Conservation (phyloP, 2,329 filamentous ascomycete genomes). For the Phaeosphaeriaceae sp. region DNA sequence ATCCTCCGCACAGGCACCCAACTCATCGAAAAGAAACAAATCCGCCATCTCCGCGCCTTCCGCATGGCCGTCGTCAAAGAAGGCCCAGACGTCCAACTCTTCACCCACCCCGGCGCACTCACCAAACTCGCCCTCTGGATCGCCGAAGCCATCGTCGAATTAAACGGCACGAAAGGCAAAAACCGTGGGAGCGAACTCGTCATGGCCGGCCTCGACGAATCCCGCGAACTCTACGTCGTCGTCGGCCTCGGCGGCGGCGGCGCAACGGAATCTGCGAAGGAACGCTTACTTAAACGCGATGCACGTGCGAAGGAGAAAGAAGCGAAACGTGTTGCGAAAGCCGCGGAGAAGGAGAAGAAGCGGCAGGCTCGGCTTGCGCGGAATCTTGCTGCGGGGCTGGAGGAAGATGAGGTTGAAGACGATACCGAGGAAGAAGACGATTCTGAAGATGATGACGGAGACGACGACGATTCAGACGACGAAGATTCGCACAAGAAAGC, state of each 20-base stretch:
- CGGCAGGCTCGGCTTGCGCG: conserved; percentile 52
- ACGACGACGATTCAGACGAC: conserved; percentile 56
- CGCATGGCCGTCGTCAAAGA: conserved; percentile 96
- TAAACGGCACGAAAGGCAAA: conserved; percentile 75
- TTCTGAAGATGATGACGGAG: conserved; percentile 60
- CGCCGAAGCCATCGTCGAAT: conserved; percentile 86
- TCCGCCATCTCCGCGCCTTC: conserved; percentile 89
- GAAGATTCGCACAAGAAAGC: conserved; percentile 67
- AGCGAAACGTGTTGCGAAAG: conserved; percentile 56
- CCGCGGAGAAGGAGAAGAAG: conserved; percentile 67
- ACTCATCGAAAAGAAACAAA: conserved; percentile 90
- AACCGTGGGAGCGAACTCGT: conserved; percentile 82
- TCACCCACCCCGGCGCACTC: conserved; percentile 89
- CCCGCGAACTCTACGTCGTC: conserved; percentile 84
- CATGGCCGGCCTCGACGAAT: conserved; percentile 87
- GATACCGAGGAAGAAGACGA: conserved; percentile 58
- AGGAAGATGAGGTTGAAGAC: conserved; percentile 61
- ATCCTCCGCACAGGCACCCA: conserved; percentile 93
- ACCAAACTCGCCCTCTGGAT: conserved; percentile 96
- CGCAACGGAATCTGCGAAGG: conserved; percentile 64
- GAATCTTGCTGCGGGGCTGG: conserved; percentile 62
- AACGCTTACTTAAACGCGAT: conserved; percentile 71
- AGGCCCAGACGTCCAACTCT: conserved; percentile 87
- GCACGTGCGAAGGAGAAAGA: conserved; percentile 65
- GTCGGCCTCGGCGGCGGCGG: conserved; percentile 91